A percentile compares a stretch with the other conserved stretches of the same genome.
phyloP scores from a whole-genome alignment of 2,329 filamentous ascomycete species.

The Epichloe amarillans region DNA sequence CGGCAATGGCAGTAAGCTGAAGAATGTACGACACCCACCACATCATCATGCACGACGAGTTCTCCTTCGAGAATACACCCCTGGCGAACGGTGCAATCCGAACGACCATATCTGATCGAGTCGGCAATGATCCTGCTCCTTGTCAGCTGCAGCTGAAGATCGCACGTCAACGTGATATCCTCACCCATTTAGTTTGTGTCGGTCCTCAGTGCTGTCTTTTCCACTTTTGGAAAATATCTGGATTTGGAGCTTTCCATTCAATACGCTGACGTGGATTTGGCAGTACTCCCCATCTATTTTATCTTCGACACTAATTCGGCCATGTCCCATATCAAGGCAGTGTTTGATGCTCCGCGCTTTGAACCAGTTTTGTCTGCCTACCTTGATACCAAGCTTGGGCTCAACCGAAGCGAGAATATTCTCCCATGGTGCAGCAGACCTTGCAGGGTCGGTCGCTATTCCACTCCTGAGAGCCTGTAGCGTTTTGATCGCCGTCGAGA shows the following conservation, averaged over 20 bases:
- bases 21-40: constrained; percentile 19
- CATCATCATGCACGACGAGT: constrained; percentile 62
- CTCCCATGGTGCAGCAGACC: constrained; percentile 6
- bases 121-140: constrained; percentile 40
- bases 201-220: constrained; percentile 72
- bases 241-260: constrained; percentile 39
- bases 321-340: constrained; percentile 51
- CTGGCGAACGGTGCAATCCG: constrained; percentile 43
- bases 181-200: constrained; percentile 43
- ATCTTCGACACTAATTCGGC: constrained; percentile 58
- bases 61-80: constrained; percentile 77
- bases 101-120: constrained; percentile 47
- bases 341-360: constrained; percentile 62
- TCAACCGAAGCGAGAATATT: constrained; percentile 24
- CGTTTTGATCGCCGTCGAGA: constrained; percentile 44
- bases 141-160: constrained; percentile 6
- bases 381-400: constrained; percentile 46
- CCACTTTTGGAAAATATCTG: constrained; percentile 88
- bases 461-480: constrained; percentile 25
- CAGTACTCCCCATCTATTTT: constrained; percentile 88
- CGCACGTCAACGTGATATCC: constrained; percentile 6
- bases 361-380: constrained; percentile 49
- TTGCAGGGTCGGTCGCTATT: constrained; percentile 10
- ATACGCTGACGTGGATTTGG: constrained; percentile 68
- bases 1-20: not conserved